Evolutionary conservation across 2,329 filamentous ascomycete species (phyloP), one percentile per base, ranked within the genome.

Genomic region (Dothidotthia symphoricarpi): DNA sequence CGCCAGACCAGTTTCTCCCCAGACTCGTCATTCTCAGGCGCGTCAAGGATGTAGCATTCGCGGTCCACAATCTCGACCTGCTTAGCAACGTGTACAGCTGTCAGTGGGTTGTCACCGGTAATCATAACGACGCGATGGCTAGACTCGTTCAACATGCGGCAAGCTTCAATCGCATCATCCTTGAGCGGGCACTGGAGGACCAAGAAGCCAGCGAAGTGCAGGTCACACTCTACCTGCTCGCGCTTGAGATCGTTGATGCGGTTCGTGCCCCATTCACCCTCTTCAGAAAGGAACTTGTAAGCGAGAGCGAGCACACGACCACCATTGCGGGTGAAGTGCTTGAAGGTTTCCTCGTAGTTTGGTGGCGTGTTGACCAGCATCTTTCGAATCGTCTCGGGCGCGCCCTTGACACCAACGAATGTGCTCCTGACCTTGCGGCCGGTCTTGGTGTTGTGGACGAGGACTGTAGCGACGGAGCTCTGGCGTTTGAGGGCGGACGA

Each of bases 121-220:
- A 98, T 98, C 93, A 98, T 98, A 55, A 98, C 86, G 31, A 95
- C 89, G 55, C 93, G 88, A 68, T 98, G 93, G 70, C 90, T 97
- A 69, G 91, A 97, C 74, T 98, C 93, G 63, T 96, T 98, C 55
- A 98, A 78, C 88, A 97, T 96, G 51, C 86, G 88, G 27, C 98
- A 88, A 26, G 93, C 83, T 65, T 93, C 84, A 70, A 94, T 86
- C 31, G 93, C 93, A 66, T 98, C 93, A 16, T 95, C 90, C 71
- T 98, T 98, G 40, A 98, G 76, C 4, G 93, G 93, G 59, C 89
- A 96, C 67, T 96, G 91, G 19, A 98, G 75, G 34, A 98, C 89
- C 47, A 98, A 74, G 73, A 98, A 98, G 42, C 93, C 93, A 43
- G 93, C 93, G 69, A 98, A 98, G 14, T 78, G 82, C 32, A 98